Conservation (phyloP, 208 protist species). For the Herpetomonas samuelpessoai region DNA sequence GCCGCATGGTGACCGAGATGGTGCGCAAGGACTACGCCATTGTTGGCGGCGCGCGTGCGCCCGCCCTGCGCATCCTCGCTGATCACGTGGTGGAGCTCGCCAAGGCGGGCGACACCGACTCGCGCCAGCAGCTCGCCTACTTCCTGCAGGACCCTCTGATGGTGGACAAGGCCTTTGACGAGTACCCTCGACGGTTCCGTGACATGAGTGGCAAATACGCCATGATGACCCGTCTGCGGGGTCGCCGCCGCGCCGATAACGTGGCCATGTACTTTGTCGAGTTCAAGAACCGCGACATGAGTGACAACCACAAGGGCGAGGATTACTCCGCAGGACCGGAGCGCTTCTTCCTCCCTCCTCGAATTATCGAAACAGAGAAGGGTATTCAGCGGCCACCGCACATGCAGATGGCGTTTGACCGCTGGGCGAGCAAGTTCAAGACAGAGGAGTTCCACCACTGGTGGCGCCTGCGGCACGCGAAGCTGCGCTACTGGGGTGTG, state of each 20-base stretch:
- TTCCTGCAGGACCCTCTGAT: constrained; percentile 88
- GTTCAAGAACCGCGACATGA: constrained; percentile 88
- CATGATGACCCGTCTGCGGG: constrained; percentile 86
- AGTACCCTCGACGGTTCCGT: constrained; percentile 82
- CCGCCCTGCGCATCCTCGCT: constrained; percentile 81
- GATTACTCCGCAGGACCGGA: constrained; percentile 80
- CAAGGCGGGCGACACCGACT: constrained; percentile 87
- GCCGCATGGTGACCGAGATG: constrained; percentile 90
- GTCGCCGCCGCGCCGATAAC: constrained; percentile 61
- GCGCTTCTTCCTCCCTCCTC: constrained; percentile 88
- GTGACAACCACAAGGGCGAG: constrained; percentile 90
- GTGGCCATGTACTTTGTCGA: constrained; percentile 91
- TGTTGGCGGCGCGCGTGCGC: constrained; percentile 81
- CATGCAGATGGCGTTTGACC: constrained; percentile 93
- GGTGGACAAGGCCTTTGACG: constrained; percentile 92
- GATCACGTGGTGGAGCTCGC: constrained; percentile 89
- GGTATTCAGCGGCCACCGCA: constrained; percentile 87
- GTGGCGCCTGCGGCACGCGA: constrained; percentile 89
- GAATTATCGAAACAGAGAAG: constrained; percentile 86
- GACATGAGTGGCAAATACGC: constrained; percentile 85
- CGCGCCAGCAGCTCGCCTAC: constrained; percentile 85
- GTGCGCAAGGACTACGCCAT: constrained; percentile 89
- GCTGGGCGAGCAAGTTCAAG: constrained; percentile 91
- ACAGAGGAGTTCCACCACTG: constrained; percentile 92
- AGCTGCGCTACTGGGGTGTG: constrained; percentile 89